Percentiles rank a stretch among this genome's conserved stretches.
These are phyloP conservation scores for Schwanniomyces vanrijiae DNA, from an alignment of 805 yeast genomes.

Conservation along the genomic window DNA sequence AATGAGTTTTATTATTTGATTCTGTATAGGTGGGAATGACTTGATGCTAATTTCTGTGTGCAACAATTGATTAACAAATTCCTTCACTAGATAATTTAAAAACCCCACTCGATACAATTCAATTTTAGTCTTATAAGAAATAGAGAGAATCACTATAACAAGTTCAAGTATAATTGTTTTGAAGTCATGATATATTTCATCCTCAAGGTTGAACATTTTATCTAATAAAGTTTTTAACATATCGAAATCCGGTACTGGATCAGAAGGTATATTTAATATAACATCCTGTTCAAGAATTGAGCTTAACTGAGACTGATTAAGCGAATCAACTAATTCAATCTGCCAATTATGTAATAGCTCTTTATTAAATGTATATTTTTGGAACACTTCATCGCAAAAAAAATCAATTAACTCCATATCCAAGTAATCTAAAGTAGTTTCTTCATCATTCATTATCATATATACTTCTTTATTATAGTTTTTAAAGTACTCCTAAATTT, in stretches of 20 bases:
- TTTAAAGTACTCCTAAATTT: too few species aligned
- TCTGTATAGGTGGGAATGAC: conserved; percentile 9
- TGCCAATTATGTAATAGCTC: conserved; percentile 37
- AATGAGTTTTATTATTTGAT: conserved; percentile 22
- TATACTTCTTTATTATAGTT: too few species aligned
- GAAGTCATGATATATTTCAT: conserved; percentile 26
- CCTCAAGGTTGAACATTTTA: conserved; percentile 19
- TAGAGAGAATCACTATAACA: conserved; percentile 19
- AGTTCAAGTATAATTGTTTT: conserved; percentile 28
- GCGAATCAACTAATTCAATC: conserved; percentile 28
- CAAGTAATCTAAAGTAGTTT: neutral
- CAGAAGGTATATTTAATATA: conserved; percentile 10
- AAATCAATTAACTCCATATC: conserved; percentile 19
- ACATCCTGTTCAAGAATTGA: conserved; percentile 26
- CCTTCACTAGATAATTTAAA: conserved; percentile 19
- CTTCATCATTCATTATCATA: neutral
- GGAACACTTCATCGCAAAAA: conserved; percentile 21
- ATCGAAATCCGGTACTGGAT: conserved; percentile 5
- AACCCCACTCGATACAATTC: conserved; percentile 18
- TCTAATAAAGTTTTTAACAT: conserved; percentile 10
- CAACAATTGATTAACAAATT: conserved; percentile 10
- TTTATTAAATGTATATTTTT: conserved; percentile 23
- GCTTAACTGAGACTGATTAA: conserved; percentile 17
- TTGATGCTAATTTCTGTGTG: conserved; percentile 5
- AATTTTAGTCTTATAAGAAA: conserved; percentile 23